Evolutionary conservation across 1,284 basidiomycete genomes (phyloP).

Genomic region (Melampsora americana): DNA sequence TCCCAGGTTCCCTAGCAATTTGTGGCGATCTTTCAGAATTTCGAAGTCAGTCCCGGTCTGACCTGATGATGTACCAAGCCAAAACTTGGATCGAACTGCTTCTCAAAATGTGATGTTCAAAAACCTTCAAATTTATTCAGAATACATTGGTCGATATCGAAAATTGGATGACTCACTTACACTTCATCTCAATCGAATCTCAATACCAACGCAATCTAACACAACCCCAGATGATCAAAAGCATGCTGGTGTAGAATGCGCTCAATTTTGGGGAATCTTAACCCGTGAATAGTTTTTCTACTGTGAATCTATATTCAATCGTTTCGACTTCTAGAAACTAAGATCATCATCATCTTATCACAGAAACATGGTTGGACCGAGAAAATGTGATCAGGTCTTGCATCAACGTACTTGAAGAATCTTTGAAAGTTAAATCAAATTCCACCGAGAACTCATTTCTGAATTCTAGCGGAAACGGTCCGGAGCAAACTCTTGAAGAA

Average conservation of each 20-base stretch:
- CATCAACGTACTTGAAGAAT: slow-evolving; percentile 10
- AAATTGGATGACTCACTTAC: slow-evolving; percentile 27
- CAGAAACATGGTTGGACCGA: slow-evolving; percentile 18
- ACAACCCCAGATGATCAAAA: not conserved
- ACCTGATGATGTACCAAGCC: no score
- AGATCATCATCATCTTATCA: no score
- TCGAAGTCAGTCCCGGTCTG: slow-evolving; percentile 2
- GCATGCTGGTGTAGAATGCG: not conserved
- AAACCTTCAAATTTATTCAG: not conserved
- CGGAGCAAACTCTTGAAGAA: not conserved
- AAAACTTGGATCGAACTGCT: not conserved
- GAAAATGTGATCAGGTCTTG: slow-evolving; percentile 26
- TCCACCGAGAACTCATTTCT: not conserved
- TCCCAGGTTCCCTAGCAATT: not conserved
- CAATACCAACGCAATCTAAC: not conserved
- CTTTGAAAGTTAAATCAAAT: not conserved
- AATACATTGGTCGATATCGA: slow-evolving; percentile 11
- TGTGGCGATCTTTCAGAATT: slow-evolving; percentile 30
- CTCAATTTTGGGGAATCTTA: slow-evolving; percentile 13
- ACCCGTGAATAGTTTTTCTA: slow-evolving; percentile 1
- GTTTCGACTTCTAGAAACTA: no score
- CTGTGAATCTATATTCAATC: not conserved
- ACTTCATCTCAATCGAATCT: slow-evolving; percentile 18
- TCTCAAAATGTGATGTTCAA: not conserved
- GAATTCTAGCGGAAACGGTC: not conserved